phyloP scores from a whole-genome alignment of 257 asterid genomes.

The Lantana camara region DNA sequence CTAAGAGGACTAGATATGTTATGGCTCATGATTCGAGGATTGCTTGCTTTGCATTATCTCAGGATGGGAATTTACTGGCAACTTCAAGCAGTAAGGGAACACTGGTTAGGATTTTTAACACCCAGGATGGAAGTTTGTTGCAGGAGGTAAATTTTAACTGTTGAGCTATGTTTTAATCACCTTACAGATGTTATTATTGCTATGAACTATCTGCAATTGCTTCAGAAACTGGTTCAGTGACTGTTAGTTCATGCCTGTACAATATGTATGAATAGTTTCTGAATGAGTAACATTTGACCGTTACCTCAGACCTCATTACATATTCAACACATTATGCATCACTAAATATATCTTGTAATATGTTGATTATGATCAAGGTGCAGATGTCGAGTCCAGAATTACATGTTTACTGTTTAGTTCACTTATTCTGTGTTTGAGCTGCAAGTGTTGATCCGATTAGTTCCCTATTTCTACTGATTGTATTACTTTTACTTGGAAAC shows the following conservation, averaged over 20 bases:
- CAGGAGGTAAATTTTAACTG: slow-evolving; percentile 53
- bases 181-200: background rate
- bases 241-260: background rate
- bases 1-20: slow-evolving; percentile 56
- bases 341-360: background rate
- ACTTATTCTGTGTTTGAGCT: background rate
- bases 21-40: slow-evolving; percentile 66
- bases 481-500: too few relatives aligned
- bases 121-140: slow-evolving; percentile 61
- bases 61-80: slow-evolving; percentile 68
- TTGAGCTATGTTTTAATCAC: background rate
- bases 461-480: too few relatives aligned
- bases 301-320: background rate
- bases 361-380: slow-evolving; percentile 13
- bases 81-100: slow-evolving; percentile 80
- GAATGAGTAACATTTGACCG: background rate
- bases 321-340: background rate
- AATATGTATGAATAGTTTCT: background rate
- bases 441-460: background rate
- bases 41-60: slow-evolving; percentile 55
- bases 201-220: background rate
- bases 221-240: background rate
- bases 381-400: background rate
- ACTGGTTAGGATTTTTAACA: slow-evolving; percentile 54
- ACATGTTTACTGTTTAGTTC: background rate